Evolutionary conservation across 176 grass and related monocot species (phyloP).

Genomic region (Melocanna baccifera): DNA sequence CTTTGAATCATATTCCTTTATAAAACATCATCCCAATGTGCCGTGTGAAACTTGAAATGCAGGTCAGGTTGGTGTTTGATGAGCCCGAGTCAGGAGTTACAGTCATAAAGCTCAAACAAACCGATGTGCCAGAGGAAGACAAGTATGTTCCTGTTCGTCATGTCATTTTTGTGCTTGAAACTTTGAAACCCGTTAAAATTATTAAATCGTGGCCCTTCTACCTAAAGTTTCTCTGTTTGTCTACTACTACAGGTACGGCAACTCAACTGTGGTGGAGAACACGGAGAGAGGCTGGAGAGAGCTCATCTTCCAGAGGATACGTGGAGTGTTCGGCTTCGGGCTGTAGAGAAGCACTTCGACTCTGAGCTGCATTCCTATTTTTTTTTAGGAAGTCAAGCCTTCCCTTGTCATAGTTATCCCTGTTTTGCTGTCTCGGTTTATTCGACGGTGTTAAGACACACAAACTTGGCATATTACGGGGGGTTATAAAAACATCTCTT

Average conservation of each 20-base stretch:
- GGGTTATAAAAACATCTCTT: conserved; percentile 2
- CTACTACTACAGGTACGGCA: conserved; percentile 60
- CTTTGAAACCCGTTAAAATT: not conserved
- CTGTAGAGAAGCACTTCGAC: conserved; percentile 36
- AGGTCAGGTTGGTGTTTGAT: conserved; percentile 83
- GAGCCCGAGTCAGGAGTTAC: conserved; percentile 84
- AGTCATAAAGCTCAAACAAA: conserved; percentile 86
- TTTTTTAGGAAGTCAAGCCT: conserved; percentile 15
- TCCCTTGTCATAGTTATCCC: not conserved
- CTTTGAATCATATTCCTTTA: not conserved
- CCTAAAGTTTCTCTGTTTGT: not conserved
- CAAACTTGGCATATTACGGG: not conserved
- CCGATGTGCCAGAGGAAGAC: conserved; percentile 92
- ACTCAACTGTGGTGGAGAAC: conserved; percentile 95
- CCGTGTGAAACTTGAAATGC: conserved; percentile 28
- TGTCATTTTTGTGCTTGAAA: not conserved
- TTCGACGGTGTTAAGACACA: not conserved
- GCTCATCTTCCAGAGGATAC: conserved; percentile 94
- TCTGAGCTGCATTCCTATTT: conserved; percentile 27
- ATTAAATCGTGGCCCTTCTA: not conserved
- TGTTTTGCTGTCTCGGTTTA: conserved; percentile 14
- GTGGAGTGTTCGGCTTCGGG: conserved; percentile 89
- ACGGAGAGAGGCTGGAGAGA: conserved; percentile 91
- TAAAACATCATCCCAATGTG: not conserved
- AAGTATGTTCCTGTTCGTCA: conserved; percentile 41